phyloP scores from a whole-genome alignment of 2,329 filamentous ascomycete species.

The Arthrobotrys megalospora region DNA sequence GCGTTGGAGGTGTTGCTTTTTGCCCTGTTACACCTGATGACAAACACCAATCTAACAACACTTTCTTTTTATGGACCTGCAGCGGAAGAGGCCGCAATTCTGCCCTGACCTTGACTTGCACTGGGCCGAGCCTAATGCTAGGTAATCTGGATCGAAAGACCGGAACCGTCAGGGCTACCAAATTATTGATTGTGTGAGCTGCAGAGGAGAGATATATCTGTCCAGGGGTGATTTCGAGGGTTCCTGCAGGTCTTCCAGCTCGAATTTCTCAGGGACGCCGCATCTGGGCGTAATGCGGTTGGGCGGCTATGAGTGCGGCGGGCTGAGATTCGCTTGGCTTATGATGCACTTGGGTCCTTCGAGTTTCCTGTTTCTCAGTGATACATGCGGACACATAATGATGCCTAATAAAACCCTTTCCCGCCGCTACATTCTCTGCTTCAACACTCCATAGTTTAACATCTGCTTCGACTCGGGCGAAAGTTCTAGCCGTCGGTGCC shows the following conservation, averaged over 20 bases:
- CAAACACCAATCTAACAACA: too few species aligned
- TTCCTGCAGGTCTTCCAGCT: not conserved
- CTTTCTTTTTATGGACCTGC: too few species aligned
- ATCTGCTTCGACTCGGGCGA: not conserved
- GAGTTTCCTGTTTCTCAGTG: slow-evolving; percentile 50
- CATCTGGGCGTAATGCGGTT: not conserved
- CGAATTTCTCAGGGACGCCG: not conserved
- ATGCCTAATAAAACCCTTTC: slow-evolving; percentile 44
- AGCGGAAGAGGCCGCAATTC: too few species aligned
- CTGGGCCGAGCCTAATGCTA: too few species aligned
- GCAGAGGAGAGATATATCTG: too few species aligned
- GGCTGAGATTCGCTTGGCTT: slow-evolving; percentile 38
- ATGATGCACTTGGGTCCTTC: slow-evolving; percentile 51
- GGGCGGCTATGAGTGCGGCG: not conserved
- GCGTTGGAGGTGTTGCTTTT: too few species aligned
- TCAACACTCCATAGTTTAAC: slow-evolving; percentile 1
- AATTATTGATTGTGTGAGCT: too few species aligned
- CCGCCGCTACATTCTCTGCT: slow-evolving; percentile 11
- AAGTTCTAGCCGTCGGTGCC: slow-evolving; percentile 15
- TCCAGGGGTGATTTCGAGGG: too few species aligned
- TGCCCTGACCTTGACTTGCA: too few species aligned
- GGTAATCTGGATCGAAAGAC: too few species aligned
- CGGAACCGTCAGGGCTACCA: too few species aligned
- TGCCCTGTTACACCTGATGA: too few species aligned
- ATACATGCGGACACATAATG: slow-evolving; percentile 44